Conservation (phyloP, 2,329 filamentous ascomycete species). For the Lachnellula cervina region DNA sequence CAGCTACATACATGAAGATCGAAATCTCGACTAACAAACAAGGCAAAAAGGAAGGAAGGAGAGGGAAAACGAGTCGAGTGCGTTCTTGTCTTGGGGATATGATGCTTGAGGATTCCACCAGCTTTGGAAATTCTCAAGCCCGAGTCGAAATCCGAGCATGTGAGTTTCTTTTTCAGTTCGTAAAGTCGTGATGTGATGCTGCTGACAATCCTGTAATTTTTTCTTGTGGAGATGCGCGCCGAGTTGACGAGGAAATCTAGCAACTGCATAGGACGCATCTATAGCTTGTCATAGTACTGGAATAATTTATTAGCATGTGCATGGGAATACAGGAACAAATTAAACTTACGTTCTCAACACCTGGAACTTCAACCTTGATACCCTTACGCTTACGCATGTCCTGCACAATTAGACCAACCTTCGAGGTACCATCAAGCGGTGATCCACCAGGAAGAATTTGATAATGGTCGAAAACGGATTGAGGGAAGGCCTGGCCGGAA, state of each 20-base stretch:
- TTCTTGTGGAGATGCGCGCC: slow-evolving; percentile 19
- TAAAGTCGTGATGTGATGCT: slow-evolving; percentile 26
- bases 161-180: slow-evolving; percentile 4
- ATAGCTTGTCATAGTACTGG: slow-evolving; percentile 99
- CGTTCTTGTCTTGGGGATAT: slow-evolving; percentile 10
- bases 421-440: slow-evolving; percentile 74
- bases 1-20: slow-evolving; percentile 28
- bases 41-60: slow-evolving; percentile 18
- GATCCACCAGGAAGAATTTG: slow-evolving; percentile 92
- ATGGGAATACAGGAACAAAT: not conserved
- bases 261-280: slow-evolving; percentile 40
- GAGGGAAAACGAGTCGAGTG: slow-evolving; percentile 18
- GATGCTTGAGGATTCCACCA: slow-evolving; percentile 1
- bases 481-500: slow-evolving; percentile 97
- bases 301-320: slow-evolving; percentile 37
- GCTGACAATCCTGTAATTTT: slow-evolving; percentile 22
- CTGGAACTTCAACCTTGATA: slow-evolving; percentile 93
- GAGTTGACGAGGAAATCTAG: slow-evolving; percentile 28
- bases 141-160: too few relatives aligned
- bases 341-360: slow-evolving; percentile 85
- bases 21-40: slow-evolving; percentile 20
- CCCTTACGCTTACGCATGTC: slow-evolving; percentile 99
- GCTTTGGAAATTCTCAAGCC: slow-evolving; percentile 7
- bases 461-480: slow-evolving; percentile 99
- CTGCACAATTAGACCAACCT: slow-evolving; percentile 77